A percentile compares a stretch with the other conserved stretches of the same genome.
Conservation (phyloP, 306 rosid genomes). For the Begonia loranthoides region DNA sequence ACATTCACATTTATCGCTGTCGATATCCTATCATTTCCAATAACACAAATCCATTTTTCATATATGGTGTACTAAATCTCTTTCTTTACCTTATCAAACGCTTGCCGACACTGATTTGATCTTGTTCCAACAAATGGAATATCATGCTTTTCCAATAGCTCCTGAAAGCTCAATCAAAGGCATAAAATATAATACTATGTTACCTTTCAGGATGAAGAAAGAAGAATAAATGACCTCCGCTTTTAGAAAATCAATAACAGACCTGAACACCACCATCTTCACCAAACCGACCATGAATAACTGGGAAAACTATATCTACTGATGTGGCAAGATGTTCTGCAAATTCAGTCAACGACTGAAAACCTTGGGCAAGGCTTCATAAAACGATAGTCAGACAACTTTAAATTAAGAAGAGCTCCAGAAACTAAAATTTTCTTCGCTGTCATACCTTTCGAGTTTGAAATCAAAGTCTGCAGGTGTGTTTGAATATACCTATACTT, state of each 20-base stretch:
- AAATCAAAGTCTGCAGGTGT: constrained; percentile 96
- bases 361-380: constrained; percentile 85
- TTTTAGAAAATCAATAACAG: constrained; percentile 2
- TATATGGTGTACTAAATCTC: background rate
- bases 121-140: constrained; percentile 93
- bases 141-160: constrained; percentile 61
- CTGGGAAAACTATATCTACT: constrained; percentile 88
- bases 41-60: no score
- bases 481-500: constrained; percentile 70
- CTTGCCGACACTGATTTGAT: constrained; percentile 66
- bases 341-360: constrained; percentile 50
- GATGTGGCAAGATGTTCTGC: constrained; percentile 65
- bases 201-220: no score
- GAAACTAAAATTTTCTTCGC: constrained; percentile 4
- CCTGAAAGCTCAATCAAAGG: constrained; percentile 31
- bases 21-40: no score
- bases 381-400: constrained; percentile 15
- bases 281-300: constrained; percentile 87
- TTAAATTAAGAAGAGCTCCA: constrained; percentile 5
- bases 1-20: no score
- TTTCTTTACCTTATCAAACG: constrained; percentile 75
- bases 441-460: constrained; percentile 71
- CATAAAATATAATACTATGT: background rate
- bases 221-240: constrained; percentile 3
- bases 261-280: constrained; percentile 99